These are phyloP conservation scores for Colletotrichum scovillei DNA, from an alignment of 2,329 filamentous ascomycete genomes.

Conservation along the genomic window DNA sequence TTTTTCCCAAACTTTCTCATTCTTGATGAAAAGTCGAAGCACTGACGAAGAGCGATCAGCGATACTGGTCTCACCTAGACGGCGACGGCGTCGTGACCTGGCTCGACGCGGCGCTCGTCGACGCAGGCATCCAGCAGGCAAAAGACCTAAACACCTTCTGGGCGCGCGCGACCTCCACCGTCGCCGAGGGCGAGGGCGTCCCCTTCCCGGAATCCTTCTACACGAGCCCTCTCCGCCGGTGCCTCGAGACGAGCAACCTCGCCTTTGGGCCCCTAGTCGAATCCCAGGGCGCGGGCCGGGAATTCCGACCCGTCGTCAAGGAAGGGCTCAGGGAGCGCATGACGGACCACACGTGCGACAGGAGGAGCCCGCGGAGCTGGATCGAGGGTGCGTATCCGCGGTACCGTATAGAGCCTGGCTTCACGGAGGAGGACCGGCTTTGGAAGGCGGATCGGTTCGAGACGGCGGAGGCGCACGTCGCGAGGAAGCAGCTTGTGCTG, in stretches of 20 bases:
- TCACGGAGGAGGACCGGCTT: constrained; percentile 65
- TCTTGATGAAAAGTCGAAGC: background rate
- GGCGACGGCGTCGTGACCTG: constrained; percentile 51
- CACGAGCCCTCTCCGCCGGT: too few species aligned
- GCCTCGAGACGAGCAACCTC: too few species aligned
- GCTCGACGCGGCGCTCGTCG: constrained; percentile 62
- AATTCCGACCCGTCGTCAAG: constrained; percentile 59
- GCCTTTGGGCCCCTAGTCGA: too few species aligned
- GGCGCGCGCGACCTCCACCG: constrained; percentile 45
- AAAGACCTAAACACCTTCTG: constrained; percentile 63
- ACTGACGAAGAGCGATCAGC: constrained; percentile 36
- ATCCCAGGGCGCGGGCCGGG: constrained; percentile 41
- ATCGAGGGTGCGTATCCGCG: constrained; percentile 62
- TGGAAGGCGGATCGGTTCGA: constrained; percentile 62
- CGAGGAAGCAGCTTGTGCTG: constrained; percentile 53
- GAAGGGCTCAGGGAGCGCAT: constrained; percentile 70
- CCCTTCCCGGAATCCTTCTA: too few species aligned
- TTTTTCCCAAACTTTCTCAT: too few species aligned
- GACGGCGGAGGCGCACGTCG: constrained; percentile 58
- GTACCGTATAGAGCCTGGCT: constrained; percentile 64
- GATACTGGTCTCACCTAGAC: constrained; percentile 51
- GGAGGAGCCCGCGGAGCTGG: constrained; percentile 58
- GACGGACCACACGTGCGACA: constrained; percentile 72
- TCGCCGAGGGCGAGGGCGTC: too few species aligned
- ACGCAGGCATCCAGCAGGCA: constrained; percentile 64